Base-by-base conservation (phyloP, 2,329 filamentous ascomycete genomes). In the Calonectria naviculata region DNA sequence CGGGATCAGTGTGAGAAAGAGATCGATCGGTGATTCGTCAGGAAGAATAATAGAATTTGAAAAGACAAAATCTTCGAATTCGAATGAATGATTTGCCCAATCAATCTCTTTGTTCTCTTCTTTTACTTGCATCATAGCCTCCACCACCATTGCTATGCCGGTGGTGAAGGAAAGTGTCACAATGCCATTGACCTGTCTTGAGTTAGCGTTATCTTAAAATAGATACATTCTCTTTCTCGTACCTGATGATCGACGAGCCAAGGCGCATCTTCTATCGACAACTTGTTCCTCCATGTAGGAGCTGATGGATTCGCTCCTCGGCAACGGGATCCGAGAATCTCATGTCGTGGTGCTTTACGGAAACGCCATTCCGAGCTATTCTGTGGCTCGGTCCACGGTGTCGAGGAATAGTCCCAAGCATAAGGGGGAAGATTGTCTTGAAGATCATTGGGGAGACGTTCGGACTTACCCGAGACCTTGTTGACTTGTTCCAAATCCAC, bases 201-300 rank as follows among this genome's bases (percentile, higher is more conserved):
- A 26, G 60, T 76, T 21, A 76, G 75, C 8, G 1, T 17, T 70
- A 2, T 15, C 5, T 5, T 8, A 0, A 41, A 4, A 4, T 29
- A 34, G 8, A 36, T 29, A 29, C 0, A 2, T 4, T 17, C 4
- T 65, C 9, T 34, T 31, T 46, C 9, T 24, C 66, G 2, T 75
- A 76, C 75, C 73, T 76, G 75, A 61, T 76, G 75, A 60, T 76
- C 75, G 29, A 77, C 75, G 5, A 76, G 75, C 75, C 75, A 76
- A 64, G 75, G 75, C 6, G 71, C 75, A 67, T 76, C 75, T 58
- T 77, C 75, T 12, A 76, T 70, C 3, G 75, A 76, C n/a, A 76
- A 73, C 66, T 70, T 76, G 38, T 76, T 76, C 64, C 75, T 76
- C 75, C 75, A 77, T 13, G 75, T 76, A 10, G 75, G 75, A 47